Evolutionary conservation across 2,329 filamentous ascomycete species (phyloP).

Genomic region (Alternaria conjuncta): DNA sequence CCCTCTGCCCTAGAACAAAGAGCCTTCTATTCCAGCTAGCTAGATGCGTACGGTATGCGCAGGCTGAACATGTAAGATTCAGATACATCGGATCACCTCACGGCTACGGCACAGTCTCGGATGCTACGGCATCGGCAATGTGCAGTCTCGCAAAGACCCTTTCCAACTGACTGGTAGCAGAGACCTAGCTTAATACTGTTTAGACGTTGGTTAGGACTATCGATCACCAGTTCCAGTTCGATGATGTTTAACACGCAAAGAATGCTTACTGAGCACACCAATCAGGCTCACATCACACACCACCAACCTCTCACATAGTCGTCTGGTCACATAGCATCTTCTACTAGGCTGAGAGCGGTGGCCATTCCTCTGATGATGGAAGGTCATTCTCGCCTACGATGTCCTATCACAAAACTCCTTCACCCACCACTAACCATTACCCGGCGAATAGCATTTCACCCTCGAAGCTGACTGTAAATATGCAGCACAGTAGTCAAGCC

Average conservation of each 20-base stretch:
- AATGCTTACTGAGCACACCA: neutral
- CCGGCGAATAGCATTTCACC: neutral
- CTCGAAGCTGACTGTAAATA: neutral
- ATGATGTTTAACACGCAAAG: neutral
- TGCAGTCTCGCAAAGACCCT: neutral
- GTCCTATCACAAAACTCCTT: slow-evolving; percentile 8
- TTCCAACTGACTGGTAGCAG: neutral
- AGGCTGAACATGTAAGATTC: neutral
- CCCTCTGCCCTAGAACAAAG: neutral
- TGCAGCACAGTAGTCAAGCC: neutral
- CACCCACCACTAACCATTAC: slow-evolving; percentile 6
- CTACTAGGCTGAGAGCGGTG: slow-evolving; percentile 7
- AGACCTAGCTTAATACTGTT: neutral
- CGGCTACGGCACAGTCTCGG: neutral
- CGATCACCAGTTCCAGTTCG: neutral
- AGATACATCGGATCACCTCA: neutral
- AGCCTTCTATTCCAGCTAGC: neutral
- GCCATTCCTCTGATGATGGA: neutral
- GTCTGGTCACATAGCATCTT: slow-evolving; percentile 7
- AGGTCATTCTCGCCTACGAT: slow-evolving; percentile 3
- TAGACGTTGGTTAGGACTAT: neutral
- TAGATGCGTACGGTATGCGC: neutral
- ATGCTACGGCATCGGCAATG: neutral
- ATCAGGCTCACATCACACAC: neutral
- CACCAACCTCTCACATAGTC: slow-evolving; percentile 1